Conservation (phyloP, 2,329 filamentous ascomycete species). For the Calonectria multiphialidica region DNA sequence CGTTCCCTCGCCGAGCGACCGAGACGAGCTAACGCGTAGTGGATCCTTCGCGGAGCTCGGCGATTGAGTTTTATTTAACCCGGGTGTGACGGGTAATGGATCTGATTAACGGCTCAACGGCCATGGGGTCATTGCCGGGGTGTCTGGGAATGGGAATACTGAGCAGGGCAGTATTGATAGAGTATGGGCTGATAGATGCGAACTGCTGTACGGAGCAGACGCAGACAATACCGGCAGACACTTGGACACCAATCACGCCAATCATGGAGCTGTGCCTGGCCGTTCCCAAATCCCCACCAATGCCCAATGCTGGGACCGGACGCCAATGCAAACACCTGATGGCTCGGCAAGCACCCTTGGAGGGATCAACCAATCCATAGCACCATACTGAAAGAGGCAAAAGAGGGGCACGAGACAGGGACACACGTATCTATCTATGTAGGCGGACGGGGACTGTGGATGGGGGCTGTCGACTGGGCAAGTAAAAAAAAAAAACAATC, state of each 20-base stretch:
- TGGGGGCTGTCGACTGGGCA: too few relatives aligned
- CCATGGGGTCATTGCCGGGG: too few relatives aligned
- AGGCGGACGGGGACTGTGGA: neutral
- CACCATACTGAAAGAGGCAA: neutral
- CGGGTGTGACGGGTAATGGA: too few relatives aligned
- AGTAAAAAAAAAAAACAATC: neutral
- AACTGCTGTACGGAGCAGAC: too few relatives aligned
- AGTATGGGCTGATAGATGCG: too few relatives aligned
- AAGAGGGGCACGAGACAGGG: neutral
- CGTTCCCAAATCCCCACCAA: neutral
- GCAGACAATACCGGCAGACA: neutral
- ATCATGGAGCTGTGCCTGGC: neutral
- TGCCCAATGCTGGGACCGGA: neutral
- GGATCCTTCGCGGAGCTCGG: neutral
- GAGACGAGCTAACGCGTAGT: neutral
- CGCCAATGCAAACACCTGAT: neutral
- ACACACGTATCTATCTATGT: neutral
- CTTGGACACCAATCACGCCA: neutral
- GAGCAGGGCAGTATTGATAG: too few relatives aligned
- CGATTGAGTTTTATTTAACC: neutral
- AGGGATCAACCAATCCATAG: neutral
- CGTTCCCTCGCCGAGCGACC: neutral
- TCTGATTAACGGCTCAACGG: neutral
- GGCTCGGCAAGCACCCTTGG: too few relatives aligned
- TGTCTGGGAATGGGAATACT: neutral